Conservation (phyloP, 371 early-diverging fungal genomes). For the Mortierella sp. region DNA sequence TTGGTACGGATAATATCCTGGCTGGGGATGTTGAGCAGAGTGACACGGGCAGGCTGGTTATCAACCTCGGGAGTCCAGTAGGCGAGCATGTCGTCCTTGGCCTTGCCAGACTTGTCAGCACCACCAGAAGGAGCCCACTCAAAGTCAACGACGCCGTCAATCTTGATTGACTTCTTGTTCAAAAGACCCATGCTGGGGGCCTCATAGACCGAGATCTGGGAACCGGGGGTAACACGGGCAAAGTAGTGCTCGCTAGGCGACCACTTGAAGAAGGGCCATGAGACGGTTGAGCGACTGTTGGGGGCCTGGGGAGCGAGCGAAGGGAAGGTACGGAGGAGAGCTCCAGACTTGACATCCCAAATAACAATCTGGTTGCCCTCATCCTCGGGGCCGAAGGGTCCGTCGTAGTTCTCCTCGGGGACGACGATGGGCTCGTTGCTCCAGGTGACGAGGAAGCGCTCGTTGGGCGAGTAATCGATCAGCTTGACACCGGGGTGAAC, state of each 20-base stretch:
- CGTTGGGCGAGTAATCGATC: slow-evolving; percentile 95
- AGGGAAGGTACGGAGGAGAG: slow-evolving; percentile 91
- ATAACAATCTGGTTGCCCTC: slow-evolving; percentile 85
- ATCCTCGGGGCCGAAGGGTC: slow-evolving; percentile 82
- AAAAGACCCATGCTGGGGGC: slow-evolving; percentile 93
- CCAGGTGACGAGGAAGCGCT: slow-evolving; percentile 94
- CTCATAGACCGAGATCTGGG: slow-evolving; percentile 90
- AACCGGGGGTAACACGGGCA: slow-evolving; percentile 88
- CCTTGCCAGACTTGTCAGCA: slow-evolving; percentile 59
- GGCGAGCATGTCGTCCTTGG: slow-evolving; percentile 83
- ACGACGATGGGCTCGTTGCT: slow-evolving; percentile 87
- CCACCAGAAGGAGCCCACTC: slow-evolving; percentile 86
- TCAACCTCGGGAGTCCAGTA: slow-evolving; percentile 97
- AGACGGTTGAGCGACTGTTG: slow-evolving; percentile 73
- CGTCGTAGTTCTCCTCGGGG: slow-evolving; percentile 63
- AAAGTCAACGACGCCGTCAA: slow-evolving; percentile 91
- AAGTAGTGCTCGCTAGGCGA: slow-evolving; percentile 94
- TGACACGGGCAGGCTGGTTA: slow-evolving; percentile 97
- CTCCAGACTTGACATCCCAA: slow-evolving; percentile 94
- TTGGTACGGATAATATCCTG: slow-evolving; percentile 93
- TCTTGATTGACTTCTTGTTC: slow-evolving; percentile 94
- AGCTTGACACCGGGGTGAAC: slow-evolving; percentile 92
- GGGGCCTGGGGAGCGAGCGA: slow-evolving; percentile 60
- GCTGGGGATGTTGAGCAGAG: slow-evolving; percentile 86
- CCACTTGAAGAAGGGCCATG: slow-evolving; percentile 98